Base-by-base conservation (phyloP, 2,329 filamentous ascomycete species). In the Pseudogymnoascus sp. region DNA sequence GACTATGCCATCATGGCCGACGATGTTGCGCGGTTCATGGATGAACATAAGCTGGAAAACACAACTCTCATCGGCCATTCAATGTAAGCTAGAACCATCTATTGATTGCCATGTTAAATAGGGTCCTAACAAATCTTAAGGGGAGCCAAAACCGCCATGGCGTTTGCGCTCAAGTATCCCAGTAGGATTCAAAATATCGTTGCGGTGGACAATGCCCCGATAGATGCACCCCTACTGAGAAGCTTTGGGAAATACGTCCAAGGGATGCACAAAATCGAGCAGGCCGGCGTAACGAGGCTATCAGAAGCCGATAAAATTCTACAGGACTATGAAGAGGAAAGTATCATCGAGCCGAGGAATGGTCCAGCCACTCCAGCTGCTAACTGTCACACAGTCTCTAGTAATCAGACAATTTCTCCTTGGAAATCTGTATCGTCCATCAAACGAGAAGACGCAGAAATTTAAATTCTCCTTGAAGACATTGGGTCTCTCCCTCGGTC, bases 121-220 rank as follows among this genome's bases (percentile, higher is more conserved):
- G 29, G n/a, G n/a, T 26, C 35, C 23, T 16, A 62, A 29, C 31
- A 59, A 12, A 35, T 12, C 26, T 33, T 23, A 63, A 89, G 86
- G 88, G 93, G 94, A 66, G 93, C 93, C 55, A 97, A 97, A 78
- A 87, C 89, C 1, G 91, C 91, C 69, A 97, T 97, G 93, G 81
- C 89, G 0, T 79, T 97, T 63, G 91, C 91, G 3, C 82, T 97
- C 37, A 79, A 82, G 45, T 81, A 84, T 0, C 90, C 91, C 0
- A 78, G 83, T 5, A 77, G 86, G 2, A 81, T 96, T 63, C 79
- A 81, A 14, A 84, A 88, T 68, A 78, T 97, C 60, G 82, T 97
- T 29, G 82, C 91, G 1, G 92, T 97, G 11, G 93, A 97, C 77
- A 97, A 97, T 72, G 91, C 92, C 3, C 93, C 93, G 2, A 81